Percentiles rank a stretch among this genome's conserved stretches.
These are phyloP conservation scores for Citrullus amarus DNA, from an alignment of 306 rosid genomes.

Conservation along the genomic window DNA sequence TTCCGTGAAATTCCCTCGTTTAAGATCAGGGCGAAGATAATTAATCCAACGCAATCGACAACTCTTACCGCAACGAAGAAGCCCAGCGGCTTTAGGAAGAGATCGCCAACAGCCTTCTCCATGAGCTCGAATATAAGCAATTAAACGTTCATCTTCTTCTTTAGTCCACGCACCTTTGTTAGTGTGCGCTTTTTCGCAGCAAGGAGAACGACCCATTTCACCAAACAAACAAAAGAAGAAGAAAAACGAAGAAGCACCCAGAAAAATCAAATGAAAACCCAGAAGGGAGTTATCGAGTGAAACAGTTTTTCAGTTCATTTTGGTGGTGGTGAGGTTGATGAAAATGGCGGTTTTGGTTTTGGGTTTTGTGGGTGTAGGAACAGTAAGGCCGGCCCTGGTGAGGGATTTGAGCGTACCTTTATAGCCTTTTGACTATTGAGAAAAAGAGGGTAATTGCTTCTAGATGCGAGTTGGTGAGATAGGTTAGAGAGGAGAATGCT, in stretches of 20 bases:
- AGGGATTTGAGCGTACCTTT: constrained; percentile 35
- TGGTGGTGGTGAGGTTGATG: constrained; percentile 5
- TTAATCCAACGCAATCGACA: constrained; percentile 97
- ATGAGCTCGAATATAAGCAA: constrained; percentile 75
- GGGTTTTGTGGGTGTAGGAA: constrained; percentile 23
- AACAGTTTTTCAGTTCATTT: background rate
- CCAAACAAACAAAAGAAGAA: background rate
- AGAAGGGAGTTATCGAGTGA: too few relatives aligned
- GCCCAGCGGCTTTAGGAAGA: constrained; percentile 94
- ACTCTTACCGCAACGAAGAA: constrained; percentile 93
- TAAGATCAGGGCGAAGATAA: constrained; percentile 92
- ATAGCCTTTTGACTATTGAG: constrained; percentile 61
- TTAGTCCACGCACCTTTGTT: constrained; percentile 99
- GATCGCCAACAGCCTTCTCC: constrained; percentile 99
- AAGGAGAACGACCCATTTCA: constrained; percentile 86
- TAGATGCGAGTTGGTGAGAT: constrained; percentile 99
- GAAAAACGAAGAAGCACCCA: background rate
- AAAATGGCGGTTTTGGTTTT: constrained; percentile 14
- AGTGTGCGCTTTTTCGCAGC: constrained; percentile 96
- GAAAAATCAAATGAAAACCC: too few relatives aligned
- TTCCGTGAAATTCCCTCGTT: constrained; percentile 87
- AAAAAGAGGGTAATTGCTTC: constrained; percentile 41
- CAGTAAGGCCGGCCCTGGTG: constrained; percentile 36
- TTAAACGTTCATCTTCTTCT: constrained; percentile 89
- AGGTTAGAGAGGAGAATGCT: constrained; percentile 80